Evolutionary conservation across 2,329 filamentous ascomycete genomes (phyloP), one percentile per base, ranked within the genome.

Genomic region (Aspergillus pseudonomiae): DNA sequence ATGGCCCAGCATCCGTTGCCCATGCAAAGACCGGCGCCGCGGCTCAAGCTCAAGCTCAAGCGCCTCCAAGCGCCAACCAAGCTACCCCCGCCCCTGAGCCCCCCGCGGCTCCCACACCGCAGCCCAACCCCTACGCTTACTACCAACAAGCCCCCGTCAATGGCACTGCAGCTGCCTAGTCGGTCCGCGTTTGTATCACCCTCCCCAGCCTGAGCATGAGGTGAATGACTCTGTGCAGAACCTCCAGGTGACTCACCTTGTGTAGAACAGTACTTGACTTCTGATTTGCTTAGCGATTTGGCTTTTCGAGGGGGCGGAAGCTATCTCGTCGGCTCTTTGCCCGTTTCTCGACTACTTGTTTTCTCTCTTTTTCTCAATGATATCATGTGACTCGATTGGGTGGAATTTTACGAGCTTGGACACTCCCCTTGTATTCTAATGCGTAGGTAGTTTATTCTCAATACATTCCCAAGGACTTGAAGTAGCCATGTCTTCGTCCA

Each of bases 1-100:
- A 96, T 76, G 95, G 95, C 1, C 80, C 81, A 5, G 68, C 72
- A 3, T 82, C 80, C 6, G 79, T 82, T 28, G 66, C 75, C 32
- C 65, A 72, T 43, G 67, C 71, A 50, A 74, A 77, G 63, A 75
- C 72, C 16, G 70, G 72, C 21, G 74, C 71, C n/a, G 59, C 67
- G 10, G 64, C 60, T 43, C 73, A 36, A 36, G 34, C 34, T 11
- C 34, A 41, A n/a, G 39, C 39, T 16, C 39, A 73, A 46, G 67
- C 48, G 32, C 34, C 58, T 46, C 36, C 48, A n/a, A 41, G 54
- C 24, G 41, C 53, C n/a, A 54, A 34, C 26, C 41, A 55, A 56
- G 41, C 56, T 14, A 57, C 61, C 16, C 55, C 56, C 16, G n/a
- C 43, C 21, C 45, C 56, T 14, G 61, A 59, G 2, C n/a, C 32